These are phyloP conservation scores for Sporisorium sorghi DNA, from an alignment of 1,284 basidiomycete genomes.

Conservation along the genomic window DNA sequence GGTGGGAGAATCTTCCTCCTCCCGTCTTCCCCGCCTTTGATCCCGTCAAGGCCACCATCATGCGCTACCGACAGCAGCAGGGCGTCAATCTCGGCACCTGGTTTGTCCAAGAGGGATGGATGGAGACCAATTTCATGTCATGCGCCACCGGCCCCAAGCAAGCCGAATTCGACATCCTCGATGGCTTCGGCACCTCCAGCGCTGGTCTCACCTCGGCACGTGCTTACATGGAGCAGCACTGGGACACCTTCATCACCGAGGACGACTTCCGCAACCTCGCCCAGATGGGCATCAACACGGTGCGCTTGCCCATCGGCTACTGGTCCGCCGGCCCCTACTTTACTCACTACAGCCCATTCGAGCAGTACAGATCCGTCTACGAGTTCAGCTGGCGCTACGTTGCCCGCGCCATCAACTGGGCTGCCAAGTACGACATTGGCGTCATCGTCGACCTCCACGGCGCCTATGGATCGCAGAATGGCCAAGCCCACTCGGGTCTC, in stretches of 20 bases:
- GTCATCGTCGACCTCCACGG: conserved; percentile 83
- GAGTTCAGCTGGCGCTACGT: conserved; percentile 75
- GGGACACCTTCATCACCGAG: conserved; percentile 81
- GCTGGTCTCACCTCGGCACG: conserved; percentile 71
- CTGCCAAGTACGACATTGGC: conserved; percentile 76
- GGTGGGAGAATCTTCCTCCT: conserved; percentile 48
- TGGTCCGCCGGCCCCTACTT: conserved; percentile 70
- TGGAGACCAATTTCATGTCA: conserved; percentile 78
- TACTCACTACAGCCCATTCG: conserved; percentile 74
- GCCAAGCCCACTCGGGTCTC: conserved; percentile 80
- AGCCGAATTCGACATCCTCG: conserved; percentile 72
- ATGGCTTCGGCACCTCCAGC: conserved; percentile 74
- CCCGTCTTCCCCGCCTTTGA: conserved; percentile 62
- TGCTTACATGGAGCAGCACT: conserved; percentile 77
- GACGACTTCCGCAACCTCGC: conserved; percentile 70
- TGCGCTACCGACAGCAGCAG: conserved; percentile 65
- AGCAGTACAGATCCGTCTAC: conserved; percentile 75
- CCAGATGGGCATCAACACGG: conserved; percentile 69
- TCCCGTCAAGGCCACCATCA: conserved; percentile 61
- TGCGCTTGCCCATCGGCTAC: conserved; percentile 69
- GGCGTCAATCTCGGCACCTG: conserved; percentile 62
- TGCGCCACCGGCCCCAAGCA: conserved; percentile 75
- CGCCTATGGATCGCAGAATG: conserved; percentile 76
- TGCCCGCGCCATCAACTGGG: conserved; percentile 77
- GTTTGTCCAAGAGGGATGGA: conserved; percentile 83